Conservation (phyloP, 164 flowering plant species). For the Taxillus chinensis region DNA sequence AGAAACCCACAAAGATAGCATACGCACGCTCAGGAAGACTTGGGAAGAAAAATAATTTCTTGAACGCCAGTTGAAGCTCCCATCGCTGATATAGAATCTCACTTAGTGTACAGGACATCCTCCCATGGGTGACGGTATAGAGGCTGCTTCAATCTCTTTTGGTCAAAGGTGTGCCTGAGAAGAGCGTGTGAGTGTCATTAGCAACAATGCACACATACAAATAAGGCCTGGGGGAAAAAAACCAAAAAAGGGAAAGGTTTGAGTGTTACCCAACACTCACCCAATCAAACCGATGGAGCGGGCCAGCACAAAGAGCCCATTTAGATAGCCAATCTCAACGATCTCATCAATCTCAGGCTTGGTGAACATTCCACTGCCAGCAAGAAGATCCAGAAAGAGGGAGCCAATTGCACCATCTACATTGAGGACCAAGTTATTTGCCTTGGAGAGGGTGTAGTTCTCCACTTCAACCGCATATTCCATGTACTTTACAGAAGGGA, state of each 20-base stretch:
- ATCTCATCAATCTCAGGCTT: slow-evolving; percentile 93
- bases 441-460: slow-evolving; percentile 86
- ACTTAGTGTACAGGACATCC: slow-evolving; percentile 97
- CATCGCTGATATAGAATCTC: slow-evolving; percentile 14
- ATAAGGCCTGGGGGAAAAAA: too few species aligned
- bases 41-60: neutral
- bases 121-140: slow-evolving; percentile 99
- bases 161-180: slow-evolving; percentile 96
- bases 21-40: neutral
- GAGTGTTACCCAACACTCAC: slow-evolving; percentile 30
- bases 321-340: slow-evolving; percentile 86
- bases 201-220: too few species aligned
- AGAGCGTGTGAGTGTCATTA: too few species aligned
- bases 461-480: slow-evolving; percentile 98
- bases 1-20: slow-evolving; percentile 9
- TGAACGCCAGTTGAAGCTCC: neutral
- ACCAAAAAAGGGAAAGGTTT: too few species aligned
- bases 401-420: slow-evolving; percentile 98
- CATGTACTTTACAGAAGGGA: slow-evolving; percentile 97
- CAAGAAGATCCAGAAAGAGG: slow-evolving; percentile 95
- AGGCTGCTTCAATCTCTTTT: slow-evolving; percentile 98
- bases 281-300: slow-evolving; percentile 98
- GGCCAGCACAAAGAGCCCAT: slow-evolving; percentile 93
- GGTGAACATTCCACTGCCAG: slow-evolving; percentile 96
- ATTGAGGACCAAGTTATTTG: slow-evolving; percentile 85